Percentiles rank a stretch among this genome's conserved stretches.
These are phyloP conservation scores for Geotrichum reessii DNA, from an alignment of 1,139 yeast genomes.

Conservation along the genomic window DNA sequence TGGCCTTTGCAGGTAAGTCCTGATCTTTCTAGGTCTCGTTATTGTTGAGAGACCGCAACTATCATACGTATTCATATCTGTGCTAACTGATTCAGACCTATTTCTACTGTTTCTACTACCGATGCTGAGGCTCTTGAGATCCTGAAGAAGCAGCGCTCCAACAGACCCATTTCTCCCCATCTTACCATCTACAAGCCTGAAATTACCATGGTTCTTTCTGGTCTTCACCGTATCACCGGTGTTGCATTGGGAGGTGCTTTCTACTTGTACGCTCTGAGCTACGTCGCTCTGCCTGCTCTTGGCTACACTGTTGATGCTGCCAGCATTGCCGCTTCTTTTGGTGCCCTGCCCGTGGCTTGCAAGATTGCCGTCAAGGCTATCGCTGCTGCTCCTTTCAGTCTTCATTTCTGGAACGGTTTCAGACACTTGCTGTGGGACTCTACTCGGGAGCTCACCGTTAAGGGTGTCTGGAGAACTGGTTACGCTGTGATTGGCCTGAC, in stretches of 20 bases:
- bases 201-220: slow-evolving; percentile 73
- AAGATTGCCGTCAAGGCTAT: slow-evolving; percentile 63
- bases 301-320: slow-evolving; percentile 59
- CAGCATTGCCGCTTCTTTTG: slow-evolving; percentile 45
- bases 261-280: slow-evolving; percentile 69
- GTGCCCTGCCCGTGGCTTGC: slow-evolving; percentile 52
- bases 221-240: slow-evolving; percentile 84
- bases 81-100: slow-evolving; percentile 32
- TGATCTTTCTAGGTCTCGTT: not conserved
- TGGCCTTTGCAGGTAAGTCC: slow-evolving; percentile 18
- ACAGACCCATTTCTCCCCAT: slow-evolving; percentile 91
- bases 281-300: slow-evolving; percentile 63
- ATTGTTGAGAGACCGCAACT: not conserved
- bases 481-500: slow-evolving; percentile 73
- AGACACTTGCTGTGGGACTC: slow-evolving; percentile 93
- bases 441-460: slow-evolving; percentile 68
- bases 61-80: not conserved
- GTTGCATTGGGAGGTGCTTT: slow-evolving; percentile 67
- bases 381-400: slow-evolving; percentile 78
- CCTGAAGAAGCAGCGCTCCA: slow-evolving; percentile 72
- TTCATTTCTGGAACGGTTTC: slow-evolving; percentile 78
- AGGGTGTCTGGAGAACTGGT: slow-evolving; percentile 91
- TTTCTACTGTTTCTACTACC: slow-evolving; percentile 57
- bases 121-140: slow-evolving; percentile 61
- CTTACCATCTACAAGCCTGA: slow-evolving; percentile 85